Evolutionary conservation across 176 grass and related monocot genomes (phyloP).

Genomic region (Oropetium thomaeum): DNA sequence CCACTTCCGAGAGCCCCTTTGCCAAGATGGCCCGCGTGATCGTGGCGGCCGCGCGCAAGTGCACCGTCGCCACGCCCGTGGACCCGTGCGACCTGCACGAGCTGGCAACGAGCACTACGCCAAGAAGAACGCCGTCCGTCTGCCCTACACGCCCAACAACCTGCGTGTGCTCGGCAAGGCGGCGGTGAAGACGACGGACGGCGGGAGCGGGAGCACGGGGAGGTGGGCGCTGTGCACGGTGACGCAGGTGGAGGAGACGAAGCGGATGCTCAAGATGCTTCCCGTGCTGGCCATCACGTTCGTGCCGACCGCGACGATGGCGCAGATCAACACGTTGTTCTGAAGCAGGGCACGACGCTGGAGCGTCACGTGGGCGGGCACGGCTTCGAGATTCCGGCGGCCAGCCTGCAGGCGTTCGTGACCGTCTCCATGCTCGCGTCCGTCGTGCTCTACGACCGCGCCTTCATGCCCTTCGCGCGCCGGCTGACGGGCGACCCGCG

Average conservation of each 20-base stretch:
- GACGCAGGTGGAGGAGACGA: slow-evolving; percentile 91
- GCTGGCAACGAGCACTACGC: slow-evolving; percentile 47
- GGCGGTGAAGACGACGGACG: slow-evolving; percentile 60
- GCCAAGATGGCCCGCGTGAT: no score
- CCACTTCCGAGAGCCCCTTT: no score
- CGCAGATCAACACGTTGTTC: slow-evolving; percentile 86
- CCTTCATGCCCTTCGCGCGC: slow-evolving; percentile 62
- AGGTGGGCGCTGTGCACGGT: slow-evolving; percentile 84
- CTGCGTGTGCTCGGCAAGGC: slow-evolving; percentile 58
- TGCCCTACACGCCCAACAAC: slow-evolving; percentile 45
- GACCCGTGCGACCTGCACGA: no score
- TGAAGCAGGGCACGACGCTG: slow-evolving; percentile 91
- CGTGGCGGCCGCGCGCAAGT: no score
- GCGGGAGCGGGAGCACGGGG: slow-evolving; percentile 20
- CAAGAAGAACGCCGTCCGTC: slow-evolving; percentile 33
- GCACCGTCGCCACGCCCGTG: no score
- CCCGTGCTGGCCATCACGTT: slow-evolving; percentile 65
- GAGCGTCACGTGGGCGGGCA: slow-evolving; percentile 49
- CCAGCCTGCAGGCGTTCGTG: slow-evolving; percentile 70
- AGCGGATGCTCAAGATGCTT: slow-evolving; percentile 84
- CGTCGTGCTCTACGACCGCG: slow-evolving; percentile 74
- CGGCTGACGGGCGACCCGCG: slow-evolving; percentile 62
- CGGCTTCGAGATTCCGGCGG: slow-evolving; percentile 81
- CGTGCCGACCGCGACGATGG: slow-evolving; percentile 66
- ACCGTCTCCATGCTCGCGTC: slow-evolving; percentile 78